Evolutionary conservation across 148 eudicot species (phyloP).

Genomic region (Vaccinium vitisidaea): DNA sequence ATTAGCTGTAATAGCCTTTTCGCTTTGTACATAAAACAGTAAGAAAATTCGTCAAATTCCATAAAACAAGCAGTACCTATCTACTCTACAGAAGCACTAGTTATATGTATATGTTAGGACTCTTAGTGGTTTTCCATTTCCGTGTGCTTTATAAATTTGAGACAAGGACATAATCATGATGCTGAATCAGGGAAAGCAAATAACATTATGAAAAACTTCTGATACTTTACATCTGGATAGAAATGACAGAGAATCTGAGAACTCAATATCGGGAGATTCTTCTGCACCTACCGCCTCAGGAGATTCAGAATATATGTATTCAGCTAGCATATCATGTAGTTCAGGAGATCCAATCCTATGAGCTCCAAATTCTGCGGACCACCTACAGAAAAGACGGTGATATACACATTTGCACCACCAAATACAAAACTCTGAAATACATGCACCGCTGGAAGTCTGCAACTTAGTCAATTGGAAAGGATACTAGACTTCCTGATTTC

Average conservation of each 20-base stretch:
- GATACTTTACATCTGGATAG: not conserved
- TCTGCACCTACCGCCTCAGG: slow-evolving; percentile 74
- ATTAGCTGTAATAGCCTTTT: not conserved
- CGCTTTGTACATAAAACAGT: not conserved
- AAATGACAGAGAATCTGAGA: not conserved
- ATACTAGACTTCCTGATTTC: not conserved
- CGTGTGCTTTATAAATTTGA: not conserved
- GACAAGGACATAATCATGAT: not conserved
- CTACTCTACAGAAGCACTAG: too few relatives aligned
- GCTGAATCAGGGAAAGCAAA: not conserved
- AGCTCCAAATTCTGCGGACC: slow-evolving; percentile 86
- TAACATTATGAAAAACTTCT: not conserved
- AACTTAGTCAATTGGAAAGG: slow-evolving; percentile 7
- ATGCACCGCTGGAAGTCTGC: not conserved
- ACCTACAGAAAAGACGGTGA: slow-evolving; percentile 40
- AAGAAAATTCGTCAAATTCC: not conserved
- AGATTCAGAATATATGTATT: slow-evolving; percentile 83
- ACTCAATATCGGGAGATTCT: not conserved
- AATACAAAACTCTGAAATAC: not conserved
- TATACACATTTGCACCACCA: not conserved
- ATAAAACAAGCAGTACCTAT: not conserved
- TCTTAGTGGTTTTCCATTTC: not conserved
- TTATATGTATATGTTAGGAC: not conserved
- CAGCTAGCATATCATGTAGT: slow-evolving; percentile 89
- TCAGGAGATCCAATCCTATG: slow-evolving; percentile 71